Evolutionary conservation across 1,139 yeast species (phyloP), one percentile per base, ranked within the genome.

Genomic region (Zygoascus meyerae): DNA sequence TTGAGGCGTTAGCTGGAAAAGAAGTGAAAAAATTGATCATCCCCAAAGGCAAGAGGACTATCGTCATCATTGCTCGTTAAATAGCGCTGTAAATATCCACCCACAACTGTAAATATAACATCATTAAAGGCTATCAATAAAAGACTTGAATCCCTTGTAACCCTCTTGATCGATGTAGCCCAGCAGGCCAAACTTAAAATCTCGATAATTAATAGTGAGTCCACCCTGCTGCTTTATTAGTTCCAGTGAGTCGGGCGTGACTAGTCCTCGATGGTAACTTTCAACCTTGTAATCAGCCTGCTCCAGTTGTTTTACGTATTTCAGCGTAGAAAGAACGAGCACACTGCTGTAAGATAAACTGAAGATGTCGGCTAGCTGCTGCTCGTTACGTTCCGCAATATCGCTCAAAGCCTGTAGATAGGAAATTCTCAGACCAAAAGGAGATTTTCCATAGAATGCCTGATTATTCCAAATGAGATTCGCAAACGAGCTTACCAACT

Each of bases 271-370:
- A 50, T 75, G 80, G 16, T 77, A 59, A 1, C 55, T 55, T 8
- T 61, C 54, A 4, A 71, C 61, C 1, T 52, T 59, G 9, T 42
- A 41, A 21, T 56, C 55, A 2, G 59, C 55, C 45, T 77, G 81
- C 52, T 81, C 86, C 9, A 78, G 52, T 2, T 60, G 56, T 65
- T 81, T 66, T 10, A 81, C 55, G 2, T 72, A 62, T 15, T 68
- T 67, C 0, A 79, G 71, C 11, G 76, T 67, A 2, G 74, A 57
- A 18, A 68, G 72, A 1, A 78, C 67, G 63, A 79, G 75, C 1
- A 79, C 69, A 0, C 87, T 82, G 21, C 78, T 69, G 46, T 78
- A 74, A 49, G 79, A 73, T 0, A 83, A 48, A 40, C 78, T 73
- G 34, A 81, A 83, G 2, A 73, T 61, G 10, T 69, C 61, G 34